These are phyloP conservation scores for Pseudogymnoascus sp. DNA, from an alignment of 2,329 filamentous ascomycete genomes.

Conservation along the genomic window DNA sequence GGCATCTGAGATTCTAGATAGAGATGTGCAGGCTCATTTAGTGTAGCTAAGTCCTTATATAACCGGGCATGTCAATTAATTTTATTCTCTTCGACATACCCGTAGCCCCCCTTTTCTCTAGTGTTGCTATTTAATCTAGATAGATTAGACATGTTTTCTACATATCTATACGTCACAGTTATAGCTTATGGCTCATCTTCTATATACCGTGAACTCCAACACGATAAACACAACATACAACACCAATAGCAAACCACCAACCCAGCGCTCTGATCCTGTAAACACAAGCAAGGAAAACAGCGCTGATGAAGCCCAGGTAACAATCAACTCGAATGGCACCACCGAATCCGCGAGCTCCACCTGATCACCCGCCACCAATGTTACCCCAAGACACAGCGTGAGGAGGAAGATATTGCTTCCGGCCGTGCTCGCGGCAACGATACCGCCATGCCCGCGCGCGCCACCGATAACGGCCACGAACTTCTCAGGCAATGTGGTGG, in stretches of 20 bases:
- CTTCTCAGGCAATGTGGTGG: conserved; percentile 48
- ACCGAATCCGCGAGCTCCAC: conserved; percentile 22
- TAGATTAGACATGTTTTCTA: no score
- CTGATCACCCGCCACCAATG: conserved; percentile 27
- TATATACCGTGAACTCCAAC: neutral
- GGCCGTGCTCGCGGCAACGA: conserved; percentile 45
- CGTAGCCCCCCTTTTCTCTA: no score
- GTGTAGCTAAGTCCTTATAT: no score
- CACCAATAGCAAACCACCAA: conserved; percentile 27
- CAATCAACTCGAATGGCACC: conserved; percentile 26
- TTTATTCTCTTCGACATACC: no score
- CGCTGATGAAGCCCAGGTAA: conserved; percentile 27
- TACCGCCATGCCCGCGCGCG: conserved; percentile 38
- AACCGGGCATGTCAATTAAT: no score
- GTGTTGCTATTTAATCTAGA: no score
- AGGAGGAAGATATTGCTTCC: conserved; percentile 50
- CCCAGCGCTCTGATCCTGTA: conserved; percentile 28
- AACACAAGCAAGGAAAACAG: conserved; percentile 28
- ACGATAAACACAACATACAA: conserved; percentile 28
- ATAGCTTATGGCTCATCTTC: neutral
- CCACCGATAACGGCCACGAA: conserved; percentile 43
- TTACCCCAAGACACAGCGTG: conserved; percentile 41
- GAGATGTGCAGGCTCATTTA: no score
- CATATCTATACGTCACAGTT: no score
- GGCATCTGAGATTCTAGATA: no score